Base-by-base conservation (phyloP, 352 stramenopile genomes). In the Globisporangium uncinulatum region DNA sequence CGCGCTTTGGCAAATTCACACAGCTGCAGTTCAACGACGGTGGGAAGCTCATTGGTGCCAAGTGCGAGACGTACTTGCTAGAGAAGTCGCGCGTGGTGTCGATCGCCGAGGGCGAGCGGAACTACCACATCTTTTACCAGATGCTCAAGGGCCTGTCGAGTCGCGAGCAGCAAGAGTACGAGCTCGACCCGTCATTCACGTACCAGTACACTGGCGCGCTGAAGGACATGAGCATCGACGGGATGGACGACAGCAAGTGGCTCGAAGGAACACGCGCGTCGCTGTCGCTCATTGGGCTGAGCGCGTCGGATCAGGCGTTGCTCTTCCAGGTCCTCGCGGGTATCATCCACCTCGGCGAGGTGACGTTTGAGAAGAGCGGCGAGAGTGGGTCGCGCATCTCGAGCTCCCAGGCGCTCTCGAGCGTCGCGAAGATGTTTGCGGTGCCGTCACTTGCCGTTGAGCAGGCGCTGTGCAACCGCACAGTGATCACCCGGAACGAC, bases 101-200 rank as follows among this genome's bases (percentile, higher is more conserved):
- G 11, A 97, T 98, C 65, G 89, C 92, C 5, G 87, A 97, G n/a
- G 95, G 95, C 13, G 95, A 99, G 71, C 83, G 96, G 24, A 98
- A 98, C 63, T 99, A 98, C 72, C 96, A 99, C 68, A 97, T 98
- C 62, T 99, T 99, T 67, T 99, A 99, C 69, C 94, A 99, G 71
- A 79, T 95, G 53, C 68, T 95, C 15, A 63, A 76, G 21, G 85
- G 85, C 53, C 64, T 95, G 7, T 72, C 81, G 11, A 65, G 63
- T 13, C 53, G 59, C 4, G 78, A 90, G 58, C 70, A 77, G 3
- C 68, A 79, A 34, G 79, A 87, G 1, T 82, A 84, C 51, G 69
- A 83, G 15, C 68, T 95, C 3, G 77, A 95, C 48, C 65, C 76
- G 31, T 65, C 72, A 17, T 76, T 79, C 46, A 67, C 70, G 39